Base-by-base conservation (phyloP, 78 protist species). In the Dictyostelium firmibasis region DNA sequence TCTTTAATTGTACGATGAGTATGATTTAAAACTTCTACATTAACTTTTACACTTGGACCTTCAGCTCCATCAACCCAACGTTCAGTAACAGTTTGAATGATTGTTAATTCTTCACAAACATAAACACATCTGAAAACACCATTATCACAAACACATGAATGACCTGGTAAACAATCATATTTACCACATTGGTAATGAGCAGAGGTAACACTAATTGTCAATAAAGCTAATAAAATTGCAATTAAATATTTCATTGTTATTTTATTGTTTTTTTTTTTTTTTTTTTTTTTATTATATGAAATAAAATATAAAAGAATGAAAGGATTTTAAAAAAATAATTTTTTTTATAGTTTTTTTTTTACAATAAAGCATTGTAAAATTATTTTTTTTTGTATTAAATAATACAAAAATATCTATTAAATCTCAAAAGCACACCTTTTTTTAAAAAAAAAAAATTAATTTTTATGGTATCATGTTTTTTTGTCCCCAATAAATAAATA, bases 121-220 rank as follows among this genome's bases (percentile, higher is more conserved):
- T 85, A 70, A 20, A 85, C 67, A 85, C 82, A 85, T 44, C 38
- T 47, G 84, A 44, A 79, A 25, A 44, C 29, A 79, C 84, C 84
- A 44, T 41, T 44, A 44, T 79, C 92, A 69, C 79, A 85, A 43
- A 74, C 67, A 75, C 91, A 85, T 11, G 70, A 8, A 33, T 85
- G 76, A 36, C 50, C 50, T 47, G 70, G 74, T 16, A 18, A 27
- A 75, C 92, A 85, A 8, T 5, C 27, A 23, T 33, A 44, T 29
- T 29, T 50, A 50, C 83, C 92, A 85, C 92, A 85, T 85, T 74
- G 44, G 36, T 23, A 25, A 75, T 76, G 9, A n/a, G 92, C 70
- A 35, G 67, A 50, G 2, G 41, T 4, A 36, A 35, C 13, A 44
- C 82, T 35, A 75, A 85, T 25, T 0, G 92, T 74, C 8, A 85